These are phyloP conservation scores for Termitomyces sp. DNA, from an alignment of 768 basidiomycete genomes.

Conservation along the genomic window DNA sequence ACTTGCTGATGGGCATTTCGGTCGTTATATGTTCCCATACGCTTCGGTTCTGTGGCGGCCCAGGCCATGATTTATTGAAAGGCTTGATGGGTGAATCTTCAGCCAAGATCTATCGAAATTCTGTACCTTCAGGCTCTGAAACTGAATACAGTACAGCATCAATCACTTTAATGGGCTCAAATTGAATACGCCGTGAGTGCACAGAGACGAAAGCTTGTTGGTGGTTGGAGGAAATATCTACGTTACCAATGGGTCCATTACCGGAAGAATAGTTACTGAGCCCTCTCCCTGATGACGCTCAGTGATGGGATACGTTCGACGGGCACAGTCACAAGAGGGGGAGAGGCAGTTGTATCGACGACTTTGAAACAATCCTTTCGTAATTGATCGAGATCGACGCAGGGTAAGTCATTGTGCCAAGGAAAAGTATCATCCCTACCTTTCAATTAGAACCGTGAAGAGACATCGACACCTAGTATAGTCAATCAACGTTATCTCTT, in stretches of 20 bases:
- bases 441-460: not conserved
- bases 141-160: not conserved
- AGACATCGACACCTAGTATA: not conserved
- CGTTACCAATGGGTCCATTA: not conserved
- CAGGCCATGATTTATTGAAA: not conserved
- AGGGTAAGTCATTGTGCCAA: not conserved
- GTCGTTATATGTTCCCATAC: not conserved
- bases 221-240: not conserved
- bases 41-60: not conserved
- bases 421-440: not conserved
- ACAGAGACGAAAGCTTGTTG: not conserved
- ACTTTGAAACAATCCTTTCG: not conserved
- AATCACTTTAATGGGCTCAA: not conserved
- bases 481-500: not conserved
- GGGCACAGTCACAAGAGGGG: too few relatives aligned
- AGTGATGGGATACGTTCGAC: not conserved
- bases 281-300: not conserved
- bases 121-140: not conserved
- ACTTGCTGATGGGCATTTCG: not conserved
- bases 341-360: not conserved
- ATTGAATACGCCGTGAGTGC: not conserved
- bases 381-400: not conserved
- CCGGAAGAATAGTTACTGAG: too few relatives aligned
- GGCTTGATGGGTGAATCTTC: not conserved
- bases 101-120: not conserved